Conservation (phyloP, 176 grass and related monocot genomes). For the Ensete ventricosum region DNA sequence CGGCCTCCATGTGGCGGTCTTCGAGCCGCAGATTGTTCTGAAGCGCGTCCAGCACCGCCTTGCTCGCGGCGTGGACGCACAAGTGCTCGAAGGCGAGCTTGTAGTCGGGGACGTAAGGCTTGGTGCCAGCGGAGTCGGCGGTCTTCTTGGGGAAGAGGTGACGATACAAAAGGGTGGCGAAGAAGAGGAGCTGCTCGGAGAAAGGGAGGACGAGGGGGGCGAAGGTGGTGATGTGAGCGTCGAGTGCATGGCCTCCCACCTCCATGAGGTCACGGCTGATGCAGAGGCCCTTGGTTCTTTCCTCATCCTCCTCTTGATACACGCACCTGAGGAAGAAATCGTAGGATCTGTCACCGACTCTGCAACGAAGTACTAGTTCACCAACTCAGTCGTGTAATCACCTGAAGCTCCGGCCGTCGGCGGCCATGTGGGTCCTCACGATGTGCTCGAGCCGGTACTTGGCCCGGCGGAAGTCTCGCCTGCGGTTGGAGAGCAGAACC, state of each 20-base stretch:
- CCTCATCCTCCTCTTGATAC: slow-evolving; percentile 97
- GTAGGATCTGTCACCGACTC: too few relatives aligned
- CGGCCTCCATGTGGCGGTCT: slow-evolving; percentile 62
- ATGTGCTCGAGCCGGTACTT: slow-evolving; percentile 97
- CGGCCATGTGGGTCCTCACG: slow-evolving; percentile 89
- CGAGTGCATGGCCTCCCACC: slow-evolving; percentile 86
- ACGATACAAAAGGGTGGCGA: slow-evolving; percentile 80
- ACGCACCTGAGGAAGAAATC: slow-evolving; percentile 35
- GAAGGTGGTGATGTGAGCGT: slow-evolving; percentile 98
- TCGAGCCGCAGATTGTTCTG: slow-evolving; percentile 74
- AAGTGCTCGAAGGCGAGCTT: slow-evolving; percentile 97
- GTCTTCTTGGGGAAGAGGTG: slow-evolving; percentile 55
- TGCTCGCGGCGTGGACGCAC: slow-evolving; percentile 91
- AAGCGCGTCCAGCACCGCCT: slow-evolving; percentile 88
- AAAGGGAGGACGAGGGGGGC: slow-evolving; percentile 86
- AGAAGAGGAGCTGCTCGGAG: slow-evolving; percentile 93
- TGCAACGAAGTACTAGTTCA: neutral
- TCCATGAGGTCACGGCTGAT: slow-evolving; percentile 94
- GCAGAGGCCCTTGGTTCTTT: slow-evolving; percentile 78
- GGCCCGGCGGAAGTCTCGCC: slow-evolving; percentile 76
- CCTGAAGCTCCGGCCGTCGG: slow-evolving; percentile 73
- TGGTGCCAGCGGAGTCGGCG: slow-evolving; percentile 18
- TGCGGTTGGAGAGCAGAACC: slow-evolving; percentile 69
- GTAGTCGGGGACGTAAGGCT: slow-evolving; percentile 93
- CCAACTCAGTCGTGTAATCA: neutral